Evolutionary conservation across 305 asterid genomes (phyloP).

Genomic region (Fraxinus floribunda): DNA sequence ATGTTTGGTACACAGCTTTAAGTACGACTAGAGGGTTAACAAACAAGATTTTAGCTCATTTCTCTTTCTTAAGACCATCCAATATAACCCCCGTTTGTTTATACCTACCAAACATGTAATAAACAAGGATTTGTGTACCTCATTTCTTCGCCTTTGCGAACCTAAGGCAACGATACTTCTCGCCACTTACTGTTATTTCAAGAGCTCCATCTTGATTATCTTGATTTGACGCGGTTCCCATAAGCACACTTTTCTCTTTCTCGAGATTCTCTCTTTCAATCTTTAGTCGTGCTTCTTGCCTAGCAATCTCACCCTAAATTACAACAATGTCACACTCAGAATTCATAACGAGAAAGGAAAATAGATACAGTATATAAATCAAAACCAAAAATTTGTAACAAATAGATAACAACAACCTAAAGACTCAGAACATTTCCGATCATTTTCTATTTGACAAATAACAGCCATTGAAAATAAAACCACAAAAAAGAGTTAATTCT

Average conservation of each 20-base stretch:
- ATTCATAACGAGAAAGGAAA: background rate
- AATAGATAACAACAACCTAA: background rate
- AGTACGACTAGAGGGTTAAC: background rate
- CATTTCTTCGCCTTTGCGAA: conserved; percentile 96
- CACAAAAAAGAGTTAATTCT: background rate
- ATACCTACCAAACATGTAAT: background rate
- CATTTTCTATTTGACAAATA: background rate
- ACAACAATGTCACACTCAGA: conserved; percentile 6
- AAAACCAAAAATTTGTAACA: background rate
- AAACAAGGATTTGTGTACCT: conserved; percentile 18
- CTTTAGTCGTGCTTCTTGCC: conserved; percentile 95
- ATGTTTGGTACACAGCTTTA: background rate
- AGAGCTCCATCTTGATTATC: conserved; percentile 99
- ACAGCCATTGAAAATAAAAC: background rate
- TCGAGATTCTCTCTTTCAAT: conserved; percentile 93
- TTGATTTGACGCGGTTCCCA: conserved; percentile 98
- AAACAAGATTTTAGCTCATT: background rate
- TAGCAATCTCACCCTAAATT: conserved; percentile 81
- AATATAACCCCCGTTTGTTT: background rate
- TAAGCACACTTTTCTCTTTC: conserved; percentile 93
- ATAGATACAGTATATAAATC: background rate
- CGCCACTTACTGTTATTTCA: conserved; percentile 95
- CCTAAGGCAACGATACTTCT: conserved; percentile 93
- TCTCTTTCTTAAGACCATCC: background rate
- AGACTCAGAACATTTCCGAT: background rate